A percentile compares a stretch with the other conserved stretches of the same genome.
phyloP scores from a whole-genome alignment of 805 yeast species.

The Ogataea chonburiensis region DNA sequence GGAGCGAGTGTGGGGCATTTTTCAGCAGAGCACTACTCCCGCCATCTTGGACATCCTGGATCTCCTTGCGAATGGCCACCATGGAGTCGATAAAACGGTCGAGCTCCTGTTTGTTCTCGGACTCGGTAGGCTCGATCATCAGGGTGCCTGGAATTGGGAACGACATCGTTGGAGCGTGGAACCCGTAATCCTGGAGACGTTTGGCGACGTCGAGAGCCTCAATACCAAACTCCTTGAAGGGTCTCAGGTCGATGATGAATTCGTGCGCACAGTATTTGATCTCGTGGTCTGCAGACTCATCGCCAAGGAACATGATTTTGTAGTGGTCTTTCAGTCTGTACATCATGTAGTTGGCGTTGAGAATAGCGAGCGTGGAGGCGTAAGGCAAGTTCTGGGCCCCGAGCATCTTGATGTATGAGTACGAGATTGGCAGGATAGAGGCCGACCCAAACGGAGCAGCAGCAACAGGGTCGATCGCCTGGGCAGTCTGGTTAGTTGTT shows the following conservation, averaged over 20 bases:
- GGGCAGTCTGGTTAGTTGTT: constrained; percentile 43
- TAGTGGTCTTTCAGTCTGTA: constrained; percentile 66
- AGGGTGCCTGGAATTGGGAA: constrained; percentile 98
- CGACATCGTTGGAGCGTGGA: constrained; percentile 98
- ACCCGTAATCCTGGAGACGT: constrained; percentile 95
- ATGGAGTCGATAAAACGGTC: constrained; percentile 89
- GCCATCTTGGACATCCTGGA: constrained; percentile 66
- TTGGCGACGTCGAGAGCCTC: constrained; percentile 97
- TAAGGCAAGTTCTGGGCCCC: constrained; percentile 82
- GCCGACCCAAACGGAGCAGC: constrained; percentile 98
- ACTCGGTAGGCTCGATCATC: constrained; percentile 98
- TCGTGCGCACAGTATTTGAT: constrained; percentile 92
- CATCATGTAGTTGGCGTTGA: constrained; percentile 97
- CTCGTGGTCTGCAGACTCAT: constrained; percentile 26
- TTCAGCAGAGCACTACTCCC: constrained; percentile 67
- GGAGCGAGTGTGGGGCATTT: constrained; percentile 89
- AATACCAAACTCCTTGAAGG: constrained; percentile 72
- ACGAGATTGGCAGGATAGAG: constrained; percentile 86
- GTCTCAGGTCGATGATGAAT: constrained; percentile 88
- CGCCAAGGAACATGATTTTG: constrained; percentile 71
- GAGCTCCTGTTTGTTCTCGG: constrained; percentile 83
- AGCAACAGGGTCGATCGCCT: constrained; percentile 71
- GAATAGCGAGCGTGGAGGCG: constrained; percentile 86
- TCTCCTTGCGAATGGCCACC: constrained; percentile 79
- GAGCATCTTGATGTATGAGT: constrained; percentile 92